phyloP scores from a whole-genome alignment of 2,329 filamentous ascomycete genomes.

The Alternaria sp. region DNA sequence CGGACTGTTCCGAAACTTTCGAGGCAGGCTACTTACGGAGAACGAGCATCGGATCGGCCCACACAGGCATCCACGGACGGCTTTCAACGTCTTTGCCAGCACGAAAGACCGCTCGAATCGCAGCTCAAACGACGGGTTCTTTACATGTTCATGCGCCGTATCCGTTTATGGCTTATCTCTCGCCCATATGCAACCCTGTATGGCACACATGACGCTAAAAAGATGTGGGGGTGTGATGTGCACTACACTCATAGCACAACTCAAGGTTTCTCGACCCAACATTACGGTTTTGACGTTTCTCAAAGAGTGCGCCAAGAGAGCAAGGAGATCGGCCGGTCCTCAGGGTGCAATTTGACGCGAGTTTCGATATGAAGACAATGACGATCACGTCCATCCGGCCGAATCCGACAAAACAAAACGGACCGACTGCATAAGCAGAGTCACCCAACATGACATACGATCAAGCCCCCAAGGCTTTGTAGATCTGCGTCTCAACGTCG shows the following conservation, averaged over 20 bases:
- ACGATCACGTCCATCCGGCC: neutral
- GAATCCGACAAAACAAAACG: neutral
- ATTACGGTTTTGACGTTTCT: neutral
- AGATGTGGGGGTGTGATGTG: neutral
- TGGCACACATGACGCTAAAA: neutral
- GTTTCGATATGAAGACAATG: neutral
- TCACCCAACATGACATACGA: neutral
- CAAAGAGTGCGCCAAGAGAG: neutral
- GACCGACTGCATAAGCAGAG: conserved; percentile 3
- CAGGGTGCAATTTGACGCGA: neutral
- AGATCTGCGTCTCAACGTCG: conserved; percentile 10
- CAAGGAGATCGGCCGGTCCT: neutral
- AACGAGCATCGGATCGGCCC: conserved; percentile 4
- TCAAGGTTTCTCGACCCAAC: neutral
- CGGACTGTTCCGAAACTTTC: conserved; percentile 9
- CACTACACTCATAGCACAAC: neutral
- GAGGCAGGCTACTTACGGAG: neutral
- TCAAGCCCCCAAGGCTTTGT: conserved; percentile 15
- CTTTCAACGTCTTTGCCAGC: neutral
- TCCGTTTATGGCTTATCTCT: neutral
- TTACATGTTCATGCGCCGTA: neutral
- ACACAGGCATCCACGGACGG: neutral
- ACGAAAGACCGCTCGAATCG: too few species aligned
- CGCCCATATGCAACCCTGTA: neutral
- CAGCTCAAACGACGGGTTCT: neutral